A percentile compares a stretch with the other conserved stretches of the same genome.
Evolutionary conservation across 2,329 filamentous ascomycete genomes (phyloP).

Genomic region (Orbilia javanica): DNA sequence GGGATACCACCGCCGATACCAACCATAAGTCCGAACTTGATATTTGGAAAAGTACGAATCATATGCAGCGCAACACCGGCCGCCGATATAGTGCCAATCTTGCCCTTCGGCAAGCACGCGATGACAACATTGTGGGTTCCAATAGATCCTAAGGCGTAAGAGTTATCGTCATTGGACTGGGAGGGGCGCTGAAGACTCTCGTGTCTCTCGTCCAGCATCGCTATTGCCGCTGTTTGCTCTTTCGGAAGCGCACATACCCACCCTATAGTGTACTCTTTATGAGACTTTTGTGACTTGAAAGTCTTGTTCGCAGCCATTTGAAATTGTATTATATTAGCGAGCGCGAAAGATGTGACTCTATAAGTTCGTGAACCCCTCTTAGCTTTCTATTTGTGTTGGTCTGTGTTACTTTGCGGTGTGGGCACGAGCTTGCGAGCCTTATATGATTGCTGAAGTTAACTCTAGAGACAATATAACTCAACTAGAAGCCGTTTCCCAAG

Average conservation of each 20-base stretch:
- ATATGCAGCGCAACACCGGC: constrained; percentile 63
- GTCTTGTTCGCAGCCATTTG: too few species aligned
- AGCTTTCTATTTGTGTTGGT: too few species aligned
- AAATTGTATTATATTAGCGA: too few species aligned
- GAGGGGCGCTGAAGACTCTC: background rate
- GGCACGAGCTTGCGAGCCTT: too few species aligned
- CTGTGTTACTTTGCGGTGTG: too few species aligned
- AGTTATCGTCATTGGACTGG: background rate
- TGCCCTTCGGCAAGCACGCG: background rate
- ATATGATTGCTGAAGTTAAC: too few species aligned
- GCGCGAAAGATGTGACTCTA: too few species aligned
- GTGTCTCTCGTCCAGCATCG: constrained; percentile 12
- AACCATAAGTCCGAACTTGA: constrained; percentile 67
- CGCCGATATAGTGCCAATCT: background rate
- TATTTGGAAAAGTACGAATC: constrained; percentile 63
- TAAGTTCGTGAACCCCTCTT: too few species aligned
- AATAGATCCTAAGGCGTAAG: constrained; percentile 13
- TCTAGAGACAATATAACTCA: too few species aligned
- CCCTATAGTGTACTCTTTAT: background rate
- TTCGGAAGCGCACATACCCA: constrained; percentile 8
- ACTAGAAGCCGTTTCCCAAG: too few species aligned
- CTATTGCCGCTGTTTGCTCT: background rate
- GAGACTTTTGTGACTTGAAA: background rate
- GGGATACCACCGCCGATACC: constrained; percentile 65
- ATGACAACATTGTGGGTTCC: constrained; percentile 4